Conservation (phyloP, 2,329 filamentous ascomycete species). For the Akanthomyces muscarius region DNA sequence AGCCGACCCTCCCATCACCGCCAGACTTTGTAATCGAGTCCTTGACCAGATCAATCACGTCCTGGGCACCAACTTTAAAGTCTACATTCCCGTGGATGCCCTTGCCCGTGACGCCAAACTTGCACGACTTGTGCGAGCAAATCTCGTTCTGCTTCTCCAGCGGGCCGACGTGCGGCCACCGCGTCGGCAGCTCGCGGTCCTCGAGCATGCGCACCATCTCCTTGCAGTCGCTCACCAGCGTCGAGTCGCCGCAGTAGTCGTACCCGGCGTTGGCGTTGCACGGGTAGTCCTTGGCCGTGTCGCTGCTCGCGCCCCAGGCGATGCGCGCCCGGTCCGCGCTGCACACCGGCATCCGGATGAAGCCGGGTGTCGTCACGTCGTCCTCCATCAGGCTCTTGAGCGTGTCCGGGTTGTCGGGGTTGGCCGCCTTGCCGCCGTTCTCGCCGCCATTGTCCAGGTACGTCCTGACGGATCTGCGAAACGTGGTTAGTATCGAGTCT, state of each 20-base stretch:
- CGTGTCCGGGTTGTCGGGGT: neutral
- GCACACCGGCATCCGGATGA: conserved; percentile 11
- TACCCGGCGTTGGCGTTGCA: conserved; percentile 28
- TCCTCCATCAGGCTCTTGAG: conserved; percentile 1
- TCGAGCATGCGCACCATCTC: conserved; percentile 33
- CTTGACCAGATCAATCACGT: conserved; percentile 34
- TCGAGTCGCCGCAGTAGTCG: conserved; percentile 28
- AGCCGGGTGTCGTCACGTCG: conserved; percentile 10
- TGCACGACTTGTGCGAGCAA: conserved; percentile 27
- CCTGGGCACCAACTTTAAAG: conserved; percentile 33
- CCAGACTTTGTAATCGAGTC: conserved; percentile 29
- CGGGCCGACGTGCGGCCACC: neutral
- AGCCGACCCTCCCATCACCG: conserved; percentile 28
- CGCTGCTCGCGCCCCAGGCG: neutral
- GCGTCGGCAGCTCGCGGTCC: conserved; percentile 20
- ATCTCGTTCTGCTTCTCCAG: conserved; percentile 25
- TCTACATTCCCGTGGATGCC: conserved; percentile 26
- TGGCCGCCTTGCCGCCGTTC: neutral
- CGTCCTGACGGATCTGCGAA: neutral
- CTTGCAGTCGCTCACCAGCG: conserved; percentile 32
- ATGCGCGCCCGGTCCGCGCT: neutral
- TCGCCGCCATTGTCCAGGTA: neutral
- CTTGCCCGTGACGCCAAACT: conserved; percentile 30
- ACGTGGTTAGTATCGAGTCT: neutral
- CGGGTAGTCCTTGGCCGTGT: conserved; percentile 28